Conservation (phyloP, 2,329 filamentous ascomycete genomes). For the Thielaviopsis punctulata region DNA sequence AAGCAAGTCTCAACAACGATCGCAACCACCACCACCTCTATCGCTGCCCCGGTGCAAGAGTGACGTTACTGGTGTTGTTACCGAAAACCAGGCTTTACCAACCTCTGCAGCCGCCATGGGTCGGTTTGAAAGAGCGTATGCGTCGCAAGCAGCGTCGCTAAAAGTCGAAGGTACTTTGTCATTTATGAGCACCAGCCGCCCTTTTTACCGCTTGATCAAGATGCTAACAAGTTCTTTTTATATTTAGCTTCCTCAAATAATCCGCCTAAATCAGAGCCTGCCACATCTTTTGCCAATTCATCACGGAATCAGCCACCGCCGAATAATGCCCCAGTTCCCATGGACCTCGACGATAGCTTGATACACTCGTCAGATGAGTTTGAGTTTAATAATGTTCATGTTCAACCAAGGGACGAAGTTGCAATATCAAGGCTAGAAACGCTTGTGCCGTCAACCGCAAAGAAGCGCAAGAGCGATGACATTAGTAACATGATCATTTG, state of each 20-base stretch:
- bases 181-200: background rate
- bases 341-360: conserved; percentile 25
- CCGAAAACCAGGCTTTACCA: background rate
- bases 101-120: background rate
- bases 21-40: background rate
- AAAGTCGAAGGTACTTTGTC: conserved; percentile 3
- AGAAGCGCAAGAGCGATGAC: conserved; percentile 36
- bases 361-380: conserved; percentile 20
- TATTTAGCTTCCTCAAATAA: background rate
- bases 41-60: background rate
- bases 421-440: conserved; percentile 22
- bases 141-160: conserved; percentile 6
- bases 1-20: background rate
- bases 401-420: conserved; percentile 27
- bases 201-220: background rate
- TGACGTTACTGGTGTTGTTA: background rate
- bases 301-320: background rate
- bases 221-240: background rate
- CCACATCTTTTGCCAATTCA: background rate
- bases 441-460: conserved; percentile 23
- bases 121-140: conserved; percentile 9
- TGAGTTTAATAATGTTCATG: conserved; percentile 20
- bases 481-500: conserved; percentile 19
- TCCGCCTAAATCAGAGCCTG: background rate
- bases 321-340: conserved; percentile 9